Base-by-base conservation (phyloP, 129 eudicot genomes). In the Gnaphalium uliginosum region DNA sequence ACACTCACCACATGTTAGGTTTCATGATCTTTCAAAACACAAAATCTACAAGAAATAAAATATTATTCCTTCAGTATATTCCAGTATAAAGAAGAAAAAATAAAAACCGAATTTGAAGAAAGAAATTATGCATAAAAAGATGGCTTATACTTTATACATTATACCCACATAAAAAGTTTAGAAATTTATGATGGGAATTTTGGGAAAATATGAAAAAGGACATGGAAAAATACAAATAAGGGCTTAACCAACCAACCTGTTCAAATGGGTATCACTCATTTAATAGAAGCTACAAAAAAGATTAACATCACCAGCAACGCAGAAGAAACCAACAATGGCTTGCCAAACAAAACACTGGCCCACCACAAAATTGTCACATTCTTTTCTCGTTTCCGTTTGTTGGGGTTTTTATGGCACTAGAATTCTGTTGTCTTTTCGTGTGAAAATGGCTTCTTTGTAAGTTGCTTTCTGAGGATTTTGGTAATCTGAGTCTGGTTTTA, bases 1-100 rank as follows among this genome's bases (percentile, higher is more conserved):
- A 51, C 78, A 29, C 66, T 54, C 86, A 72, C 74, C 74, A 83
- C 90, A 81, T 85, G 83, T 54, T 78, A 78, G 75, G 72, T 46
- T 62, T 67, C 74, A 48, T 70, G 72, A 72, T 63, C 76, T 51
- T 15, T 82, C 66, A 22, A n/a, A 26, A 51, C 43, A 76, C 63
- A 79, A 69, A 61, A 41, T 62, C 68, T 63, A 63, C 68, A 33
- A 21, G 14, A 78, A 64, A 19, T 66, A 68, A 4, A 65, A 37
- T 41, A 9, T 63, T 29, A 60, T 30, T 50, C 30, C 76, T 75
- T 37, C 2, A 58, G 63, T 73, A 68, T 64, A 48, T 76, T 81
- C 72, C 51, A 46, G 53, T n/a, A 61, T 58, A 75, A 46, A 74
- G 30, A 68, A 13, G 18, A 14, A 46, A 0, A 43, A 43, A 4